These are phyloP conservation scores for Cryptosporidium sp. DNA, from an alignment of 169 alveolate species.

Conservation along the genomic window DNA sequence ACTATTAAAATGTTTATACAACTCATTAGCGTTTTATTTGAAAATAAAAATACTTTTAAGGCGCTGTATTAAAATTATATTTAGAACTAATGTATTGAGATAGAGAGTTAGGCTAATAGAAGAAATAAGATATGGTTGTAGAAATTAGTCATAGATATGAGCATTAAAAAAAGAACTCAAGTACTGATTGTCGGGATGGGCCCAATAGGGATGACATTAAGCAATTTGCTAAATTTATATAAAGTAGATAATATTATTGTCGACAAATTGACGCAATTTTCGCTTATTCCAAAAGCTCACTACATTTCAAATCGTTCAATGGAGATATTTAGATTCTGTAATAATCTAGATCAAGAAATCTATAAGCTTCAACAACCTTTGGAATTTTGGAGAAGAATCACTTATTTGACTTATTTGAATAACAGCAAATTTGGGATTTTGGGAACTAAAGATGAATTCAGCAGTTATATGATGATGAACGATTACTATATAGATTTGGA, in stretches of 20 bases:
- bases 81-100: neutral
- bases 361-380: slow-evolving; percentile 5
- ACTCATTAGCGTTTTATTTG: neutral
- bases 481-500: neutral
- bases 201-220: slow-evolving; percentile 92
- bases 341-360: slow-evolving; percentile 5
- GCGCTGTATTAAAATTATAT: neutral
- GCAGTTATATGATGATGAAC: neutral
- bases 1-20: neutral
- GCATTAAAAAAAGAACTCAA: neutral
- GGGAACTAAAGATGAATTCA: neutral
- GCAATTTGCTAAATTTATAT: slow-evolving; percentile 85
- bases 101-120: neutral
- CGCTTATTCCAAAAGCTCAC: slow-evolving; percentile 92
- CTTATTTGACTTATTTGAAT: neutral
- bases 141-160: neutral
- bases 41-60: neutral
- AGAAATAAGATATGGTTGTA: neutral
- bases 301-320: slow-evolving; percentile 90
- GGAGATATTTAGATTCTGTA: slow-evolving; percentile 81
- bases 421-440: neutral
- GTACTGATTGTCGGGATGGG: slow-evolving; percentile 94
- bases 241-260: slow-evolving; percentile 86
- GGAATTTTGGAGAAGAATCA: slow-evolving; percentile 14
- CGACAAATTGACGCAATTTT: slow-evolving; percentile 81